Evolutionary conservation across 1,139 yeast species (phyloP), one percentile per base, ranked within the genome.

Genomic region (Scheffersomyces segobiensis): DNA sequence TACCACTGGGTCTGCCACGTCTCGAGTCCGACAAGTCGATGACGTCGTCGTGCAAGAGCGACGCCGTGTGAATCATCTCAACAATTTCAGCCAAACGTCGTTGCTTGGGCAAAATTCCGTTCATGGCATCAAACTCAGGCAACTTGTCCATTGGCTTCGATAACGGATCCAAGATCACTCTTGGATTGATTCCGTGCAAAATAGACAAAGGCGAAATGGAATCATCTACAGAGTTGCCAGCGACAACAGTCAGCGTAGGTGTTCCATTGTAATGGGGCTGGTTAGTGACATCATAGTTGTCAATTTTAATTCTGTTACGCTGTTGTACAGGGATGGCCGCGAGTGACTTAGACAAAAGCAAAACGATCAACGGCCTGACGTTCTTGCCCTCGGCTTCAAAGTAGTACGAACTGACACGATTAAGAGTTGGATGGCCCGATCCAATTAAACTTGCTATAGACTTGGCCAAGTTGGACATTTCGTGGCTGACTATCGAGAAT

Each of bases 21-120:
- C 99, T 83, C 26, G 96, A 84, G 67, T 92, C 98, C 0, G 97
- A 89, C 67, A 89, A 85, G 76, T 95, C 99, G 67, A 96, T 93
- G 60, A 95, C 99, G 73, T 95, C 99, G 76, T 95, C 99, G 72
- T 95, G 99, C 56, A 95, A 82, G 62, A 95, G 77, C n/a, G 97
- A 89, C 2, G 99, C 98, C 1, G 99, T 95, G 73, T 95, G 99
- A 63, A 95, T 95, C 97, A 95, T 92, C 74, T 95, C 99, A 14
- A 95, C 97, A 67, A 95, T 93, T 75, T 95, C 99, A 0, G 99
- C 99, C 60, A 95, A 80, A 59, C 99, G 83, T 63, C 98, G 82
- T 75, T 95, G 99, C 65, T 95, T 93, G 53, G 99, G 98, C 60
- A 93, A 79, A 56, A 95, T 92, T 0, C 95, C 95, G 65, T 83